Evolutionary conservation across 306 rosid species (phyloP), one percentile per base, ranked within the genome.

Genomic region (Rosa multiflora): DNA sequence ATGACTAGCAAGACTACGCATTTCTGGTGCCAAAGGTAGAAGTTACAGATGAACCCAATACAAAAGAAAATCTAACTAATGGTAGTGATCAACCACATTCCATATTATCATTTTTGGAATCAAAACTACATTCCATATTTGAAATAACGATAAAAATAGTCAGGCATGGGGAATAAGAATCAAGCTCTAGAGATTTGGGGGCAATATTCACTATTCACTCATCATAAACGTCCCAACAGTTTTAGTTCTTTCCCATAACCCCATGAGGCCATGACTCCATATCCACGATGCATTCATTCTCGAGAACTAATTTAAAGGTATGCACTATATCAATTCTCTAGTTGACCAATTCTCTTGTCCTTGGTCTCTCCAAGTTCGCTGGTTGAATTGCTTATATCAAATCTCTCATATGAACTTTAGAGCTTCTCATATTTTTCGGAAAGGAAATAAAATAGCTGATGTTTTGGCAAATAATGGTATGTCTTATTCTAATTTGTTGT

Each of bases 1-100:
- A 26, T 23, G 67, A 59, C 23, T 6, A 21, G 35, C 5, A 59
- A 23, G 17, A 59, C 67, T 10, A 10, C 39, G 17, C 67, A 10
- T 61, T 26, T 61, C 39, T 11, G 39, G 11, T 26, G 7, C 17
- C 8, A 23, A 26, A 11, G 67, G 7, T 26, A 4, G 32, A 26
- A 10, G 66, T 59, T 59, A 10, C 2, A 21, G 20, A 23, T 3
- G 43, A 26, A 8, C 75, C 43, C n/a, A 72, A 72, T 4, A 18
- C 29, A 6, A 32, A 72, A 51, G 18, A n/a, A 61, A 52, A 18
- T 72, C 76, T 4, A 72, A 51, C 40, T 72, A 21, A 0, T 49
- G 63, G 46, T 35, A 47, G 76, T 72, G 47, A 5, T 72, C 18
- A 26, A 51, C 76, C 44, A 51, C 18, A 62, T 26, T 61, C 67